Conservation (phyloP, 305 asterid genomes). For the Rubia tinctorum region DNA sequence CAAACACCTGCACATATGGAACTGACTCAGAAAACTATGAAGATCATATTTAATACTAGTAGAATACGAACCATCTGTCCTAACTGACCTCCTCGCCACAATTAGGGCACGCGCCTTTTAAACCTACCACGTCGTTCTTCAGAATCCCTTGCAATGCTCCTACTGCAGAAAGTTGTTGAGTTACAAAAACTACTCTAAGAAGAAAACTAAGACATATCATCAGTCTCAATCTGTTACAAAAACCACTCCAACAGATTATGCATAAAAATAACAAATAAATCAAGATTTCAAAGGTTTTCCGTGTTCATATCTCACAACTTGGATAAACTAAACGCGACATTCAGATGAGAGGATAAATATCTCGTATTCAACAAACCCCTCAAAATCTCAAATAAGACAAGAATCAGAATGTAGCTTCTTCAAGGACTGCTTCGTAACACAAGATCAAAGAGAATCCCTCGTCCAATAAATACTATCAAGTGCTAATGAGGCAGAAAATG, state of each 20-base stretch:
- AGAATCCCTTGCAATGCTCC: conserved; percentile 88
- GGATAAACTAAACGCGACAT: not conserved
- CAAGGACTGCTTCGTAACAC: not conserved
- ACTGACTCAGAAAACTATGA: conserved; percentile 18
- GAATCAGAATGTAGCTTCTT: not conserved
- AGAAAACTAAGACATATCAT: not conserved
- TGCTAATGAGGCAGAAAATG: not conserved
- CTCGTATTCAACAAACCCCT: not conserved
- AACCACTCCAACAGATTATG: no score
- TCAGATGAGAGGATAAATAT: not conserved
- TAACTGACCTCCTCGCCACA: conserved; percentile 89
- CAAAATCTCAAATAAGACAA: not conserved
- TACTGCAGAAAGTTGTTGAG: conserved; percentile 42
- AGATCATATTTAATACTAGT: not conserved
- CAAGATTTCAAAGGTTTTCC: not conserved
- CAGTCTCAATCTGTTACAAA: not conserved
- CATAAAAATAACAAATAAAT: not conserved
- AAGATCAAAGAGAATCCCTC: not conserved
- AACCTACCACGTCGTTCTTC: conserved; percentile 84
- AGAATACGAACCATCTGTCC: not conserved
- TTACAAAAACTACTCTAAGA: conserved; percentile 21
- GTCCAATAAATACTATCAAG: not conserved
- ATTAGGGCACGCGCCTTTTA: conserved; percentile 92
- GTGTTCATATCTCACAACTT: not conserved
- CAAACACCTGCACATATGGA: conserved; percentile 71